Percentiles rank a stretch among this genome's conserved stretches.
phyloP scores from a whole-genome alignment of 495 filamentous ascomycete species.

The Xylaria venustula region DNA sequence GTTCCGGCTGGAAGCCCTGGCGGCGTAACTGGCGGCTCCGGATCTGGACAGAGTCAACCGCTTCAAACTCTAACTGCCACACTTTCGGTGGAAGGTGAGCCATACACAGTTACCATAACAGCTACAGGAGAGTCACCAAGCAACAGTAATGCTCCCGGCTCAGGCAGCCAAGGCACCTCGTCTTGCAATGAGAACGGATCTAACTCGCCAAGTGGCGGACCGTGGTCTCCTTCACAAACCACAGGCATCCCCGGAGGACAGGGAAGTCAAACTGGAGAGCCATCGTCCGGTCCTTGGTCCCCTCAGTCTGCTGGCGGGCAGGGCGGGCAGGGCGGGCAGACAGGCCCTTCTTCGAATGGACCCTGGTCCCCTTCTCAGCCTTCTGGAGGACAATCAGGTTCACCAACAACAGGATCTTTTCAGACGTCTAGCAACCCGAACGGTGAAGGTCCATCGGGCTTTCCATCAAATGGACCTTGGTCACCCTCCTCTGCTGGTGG shows the following conservation, averaged over 20 bases:
- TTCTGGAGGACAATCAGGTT: too few species aligned
- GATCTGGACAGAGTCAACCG: slow-evolving; percentile 2
- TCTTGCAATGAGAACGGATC: slow-evolving; percentile 6
- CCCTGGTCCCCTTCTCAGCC: slow-evolving; percentile 4
- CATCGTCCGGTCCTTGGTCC: not conserved
- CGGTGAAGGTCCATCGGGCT: not conserved
- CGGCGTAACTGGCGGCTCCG: not conserved
- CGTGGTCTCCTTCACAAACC: slow-evolving; percentile 7
- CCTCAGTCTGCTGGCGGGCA: not conserved
- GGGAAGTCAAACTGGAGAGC: slow-evolving; percentile 2
- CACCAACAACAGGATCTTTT: too few species aligned
- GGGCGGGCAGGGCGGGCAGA: not conserved
- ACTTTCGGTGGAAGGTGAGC: slow-evolving; percentile 4
- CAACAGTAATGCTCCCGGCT: not conserved
- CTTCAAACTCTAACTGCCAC: slow-evolving; percentile 13
- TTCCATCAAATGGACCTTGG: slow-evolving; percentile 1
- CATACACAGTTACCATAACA: slow-evolving; percentile 10
- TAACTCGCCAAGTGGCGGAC: not conserved
- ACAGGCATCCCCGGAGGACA: not conserved
- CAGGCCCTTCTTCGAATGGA: not conserved
- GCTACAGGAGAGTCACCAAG: slow-evolving; percentile 6
- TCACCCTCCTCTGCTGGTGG: not conserved
- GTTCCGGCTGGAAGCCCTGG: not conserved
- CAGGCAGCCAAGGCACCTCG: slow-evolving; percentile 3
- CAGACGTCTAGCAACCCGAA: too few species aligned